Percentiles rank a stretch among this genome's conserved stretches.
Evolutionary conservation across 108 stramenopile species (phyloP).

Genomic region (Poteriospumella lacustris): DNA sequence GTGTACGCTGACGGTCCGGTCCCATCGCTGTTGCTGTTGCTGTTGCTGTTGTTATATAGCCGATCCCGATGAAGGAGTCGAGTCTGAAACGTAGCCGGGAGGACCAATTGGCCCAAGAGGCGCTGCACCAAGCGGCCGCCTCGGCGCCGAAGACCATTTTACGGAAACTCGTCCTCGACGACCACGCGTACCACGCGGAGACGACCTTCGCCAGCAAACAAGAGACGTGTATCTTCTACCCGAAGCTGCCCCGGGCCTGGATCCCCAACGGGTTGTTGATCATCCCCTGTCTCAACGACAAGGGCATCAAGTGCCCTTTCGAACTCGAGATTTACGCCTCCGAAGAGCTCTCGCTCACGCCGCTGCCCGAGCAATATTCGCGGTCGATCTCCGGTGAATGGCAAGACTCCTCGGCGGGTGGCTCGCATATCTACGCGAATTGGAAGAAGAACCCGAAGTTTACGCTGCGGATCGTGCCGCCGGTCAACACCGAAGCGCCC

Average conservation of each 20-base stretch:
- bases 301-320: constrained; percentile 37
- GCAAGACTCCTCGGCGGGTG: constrained; percentile 42
- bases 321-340: constrained; percentile 51
- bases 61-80: too few relatives aligned
- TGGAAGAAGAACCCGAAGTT: constrained; percentile 51
- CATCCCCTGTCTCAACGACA: constrained; percentile 48
- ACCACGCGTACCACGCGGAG: neutral
- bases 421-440: constrained; percentile 47
- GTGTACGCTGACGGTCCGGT: too few relatives aligned
- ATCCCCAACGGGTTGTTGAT: constrained; percentile 48
- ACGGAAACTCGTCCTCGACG: constrained; percentile 17
- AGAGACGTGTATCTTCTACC: constrained; percentile 26
- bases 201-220: neutral
- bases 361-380: constrained; percentile 44
- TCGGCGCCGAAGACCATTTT: neutral
- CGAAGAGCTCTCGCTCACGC: constrained; percentile 32
- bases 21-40: too few relatives aligned
- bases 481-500: neutral
- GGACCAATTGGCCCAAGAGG: too few relatives aligned
- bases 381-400: constrained; percentile 37
- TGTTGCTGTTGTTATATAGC: too few relatives aligned
- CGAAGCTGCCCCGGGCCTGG: constrained; percentile 30
- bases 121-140: constrained; percentile 28
- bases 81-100: too few relatives aligned
- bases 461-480: constrained; percentile 25